Evolutionary conservation across 768 basidiomycete species (phyloP).

Genomic region (Hemileccinum rubropunctum): DNA sequence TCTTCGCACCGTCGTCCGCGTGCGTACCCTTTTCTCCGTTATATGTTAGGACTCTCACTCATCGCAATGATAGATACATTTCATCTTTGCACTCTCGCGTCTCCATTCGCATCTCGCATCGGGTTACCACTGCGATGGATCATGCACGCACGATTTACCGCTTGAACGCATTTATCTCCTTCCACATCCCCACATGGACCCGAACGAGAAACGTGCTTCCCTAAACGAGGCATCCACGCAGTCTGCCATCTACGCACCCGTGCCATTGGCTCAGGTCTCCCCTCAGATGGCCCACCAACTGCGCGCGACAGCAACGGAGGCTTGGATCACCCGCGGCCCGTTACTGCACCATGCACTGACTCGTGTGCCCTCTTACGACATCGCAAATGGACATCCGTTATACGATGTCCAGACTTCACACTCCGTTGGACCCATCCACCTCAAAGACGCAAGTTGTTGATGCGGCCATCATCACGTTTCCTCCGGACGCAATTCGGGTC

Average conservation of each 20-base stretch:
- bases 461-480: neutral
- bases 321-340: conserved; percentile 49
- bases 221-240: conserved; percentile 2
- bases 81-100: conserved; percentile 68
- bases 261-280: conserved; percentile 56
- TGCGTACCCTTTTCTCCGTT: conserved; percentile 35
- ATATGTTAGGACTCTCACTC: neutral
- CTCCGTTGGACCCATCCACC: conserved; percentile 22
- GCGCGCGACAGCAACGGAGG: conserved; percentile 58
- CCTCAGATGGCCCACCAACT: conserved; percentile 48
- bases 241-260: conserved; percentile 61
- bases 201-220: conserved; percentile 5
- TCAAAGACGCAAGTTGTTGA: conserved; percentile 13
- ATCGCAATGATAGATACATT: conserved; percentile 56
- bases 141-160: conserved; percentile 22
- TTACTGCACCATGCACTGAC: neutral
- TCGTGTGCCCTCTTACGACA: neutral
- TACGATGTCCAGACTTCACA: neutral
- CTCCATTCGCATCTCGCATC: conserved; percentile 57
- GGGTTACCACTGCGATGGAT: conserved; percentile 24
- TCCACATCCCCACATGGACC: conserved; percentile 28
- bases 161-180: conserved; percentile 66
- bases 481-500: neutral
- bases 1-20: conserved; percentile 62
- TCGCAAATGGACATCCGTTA: conserved; percentile 1